These are phyloP conservation scores for Kluyveromyces dobzhanskii DNA, from an alignment of 805 yeast genomes.

Conservation along the genomic window DNA sequence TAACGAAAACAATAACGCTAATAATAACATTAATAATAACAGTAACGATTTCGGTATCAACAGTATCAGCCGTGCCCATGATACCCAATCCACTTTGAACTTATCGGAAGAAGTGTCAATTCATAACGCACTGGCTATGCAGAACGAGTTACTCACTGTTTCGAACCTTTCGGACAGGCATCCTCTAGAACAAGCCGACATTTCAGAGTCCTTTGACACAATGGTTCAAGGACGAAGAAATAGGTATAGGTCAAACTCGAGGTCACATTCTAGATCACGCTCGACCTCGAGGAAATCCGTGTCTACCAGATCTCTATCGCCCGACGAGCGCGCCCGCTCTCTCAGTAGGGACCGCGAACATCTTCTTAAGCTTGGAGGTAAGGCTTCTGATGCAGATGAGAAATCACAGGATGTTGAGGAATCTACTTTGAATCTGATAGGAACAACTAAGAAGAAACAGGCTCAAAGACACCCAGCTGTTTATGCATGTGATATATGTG, in stretches of 20 bases:
- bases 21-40: no score
- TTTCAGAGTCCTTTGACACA: conserved; percentile 1
- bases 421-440: conserved; percentile 13
- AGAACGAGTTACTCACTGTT: background rate
- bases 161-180: background rate
- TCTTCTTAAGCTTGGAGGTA: conserved; percentile 23
- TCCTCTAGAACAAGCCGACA: background rate
- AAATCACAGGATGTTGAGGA: conserved; percentile 12
- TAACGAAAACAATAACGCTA: no score
- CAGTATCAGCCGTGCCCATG: no score
- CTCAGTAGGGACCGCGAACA: conserved; percentile 26
- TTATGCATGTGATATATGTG: conserved; percentile 71
- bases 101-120: background rate
- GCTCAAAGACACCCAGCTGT: conserved; percentile 21
- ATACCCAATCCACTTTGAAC: background rate
- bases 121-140: background rate
- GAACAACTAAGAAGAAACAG: conserved; percentile 11
- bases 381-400: conserved; percentile 4
- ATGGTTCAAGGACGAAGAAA: conserved; percentile 24
- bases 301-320: conserved; percentile 14
- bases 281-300: conserved; percentile 10
- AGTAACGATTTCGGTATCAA: no score
- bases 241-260: conserved; percentile 12
- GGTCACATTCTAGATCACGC: conserved; percentile 12
- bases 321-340: conserved; percentile 26